A percentile compares a stretch with the other conserved stretches of the same genome.
These are phyloP conservation scores for Cordyceps javanica DNA, from an alignment of 2,329 filamentous ascomycete genomes.

Conservation along the genomic window DNA sequence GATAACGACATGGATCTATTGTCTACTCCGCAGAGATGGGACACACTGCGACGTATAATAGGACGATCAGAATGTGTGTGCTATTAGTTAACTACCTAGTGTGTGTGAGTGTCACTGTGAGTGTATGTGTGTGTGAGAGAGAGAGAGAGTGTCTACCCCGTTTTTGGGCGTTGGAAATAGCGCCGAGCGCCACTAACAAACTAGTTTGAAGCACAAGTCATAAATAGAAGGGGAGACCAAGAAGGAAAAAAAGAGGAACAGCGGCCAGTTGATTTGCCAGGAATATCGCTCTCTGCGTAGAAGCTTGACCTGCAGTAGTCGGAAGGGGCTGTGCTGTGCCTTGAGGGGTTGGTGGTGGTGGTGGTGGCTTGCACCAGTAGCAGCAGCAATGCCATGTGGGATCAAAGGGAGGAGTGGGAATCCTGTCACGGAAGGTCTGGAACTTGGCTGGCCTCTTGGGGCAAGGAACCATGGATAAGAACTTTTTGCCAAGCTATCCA, in stretches of 20 bases:
- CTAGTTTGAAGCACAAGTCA: neutral
- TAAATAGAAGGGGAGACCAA: too few species aligned
- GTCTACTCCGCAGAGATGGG: too few species aligned
- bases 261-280: neutral
- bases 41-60: too few species aligned
- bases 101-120: too few species aligned
- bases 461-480: neutral
- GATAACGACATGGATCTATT: too few species aligned
- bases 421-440: neutral
- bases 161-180: conserved; percentile 1
- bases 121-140: neutral
- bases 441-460: neutral
- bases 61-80: too few species aligned
- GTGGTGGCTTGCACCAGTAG: neutral
- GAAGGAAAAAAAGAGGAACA: neutral
- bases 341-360: neutral
- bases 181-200: neutral
- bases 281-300: neutral
- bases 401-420: neutral
- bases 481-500: neutral
- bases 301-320: conserved; percentile 1
- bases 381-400: too few species aligned
- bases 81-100: too few species aligned
- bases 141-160: neutral
- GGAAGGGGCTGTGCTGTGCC: neutral